A percentile compares a stretch with the other conserved stretches of the same genome.
These are phyloP conservation scores for Paecilomyces sp. DNA, from an alignment of 2,329 filamentous ascomycete genomes.

Conservation along the genomic window DNA sequence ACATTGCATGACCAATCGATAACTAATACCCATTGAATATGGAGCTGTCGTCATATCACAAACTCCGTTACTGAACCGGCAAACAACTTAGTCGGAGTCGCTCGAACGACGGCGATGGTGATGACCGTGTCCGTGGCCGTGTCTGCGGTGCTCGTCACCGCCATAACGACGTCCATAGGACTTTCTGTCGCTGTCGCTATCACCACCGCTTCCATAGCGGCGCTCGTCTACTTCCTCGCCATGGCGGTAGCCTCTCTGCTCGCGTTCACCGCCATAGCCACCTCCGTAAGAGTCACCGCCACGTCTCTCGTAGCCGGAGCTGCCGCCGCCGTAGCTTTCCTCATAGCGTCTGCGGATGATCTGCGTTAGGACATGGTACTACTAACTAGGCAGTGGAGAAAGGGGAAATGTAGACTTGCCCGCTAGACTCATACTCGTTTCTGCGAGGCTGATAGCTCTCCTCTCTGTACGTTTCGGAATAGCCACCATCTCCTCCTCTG, in stretches of 20 bases:
- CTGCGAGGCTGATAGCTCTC: not conserved
- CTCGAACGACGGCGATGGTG: conserved; percentile 13
- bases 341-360: not conserved
- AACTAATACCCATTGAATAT: too few species aligned
- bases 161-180: not conserved
- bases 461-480: conserved; percentile 2
- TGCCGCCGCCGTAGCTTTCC: not conserved
- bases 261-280: conserved; percentile 8
- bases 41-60: too few species aligned
- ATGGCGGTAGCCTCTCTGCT: conserved; percentile 9
- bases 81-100: conserved; percentile 1
- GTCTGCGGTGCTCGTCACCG: conserved; percentile 4
- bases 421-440: not conserved
- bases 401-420: not conserved
- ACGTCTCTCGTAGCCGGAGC: conserved; percentile 7
- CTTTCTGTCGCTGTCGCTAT: conserved; percentile 6
- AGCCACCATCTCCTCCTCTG: conserved; percentile 2
- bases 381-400: not conserved
- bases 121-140: conserved; percentile 8
- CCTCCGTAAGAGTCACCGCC: conserved; percentile 1
- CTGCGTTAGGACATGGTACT: not conserved
- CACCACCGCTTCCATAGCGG: conserved; percentile 13
- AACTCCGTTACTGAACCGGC: too few species aligned
- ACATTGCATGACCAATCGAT: too few species aligned
- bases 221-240: conserved; percentile 9